Conservation (phyloP, 495 filamentous ascomycete genomes). For the Tuber brumale region DNA sequence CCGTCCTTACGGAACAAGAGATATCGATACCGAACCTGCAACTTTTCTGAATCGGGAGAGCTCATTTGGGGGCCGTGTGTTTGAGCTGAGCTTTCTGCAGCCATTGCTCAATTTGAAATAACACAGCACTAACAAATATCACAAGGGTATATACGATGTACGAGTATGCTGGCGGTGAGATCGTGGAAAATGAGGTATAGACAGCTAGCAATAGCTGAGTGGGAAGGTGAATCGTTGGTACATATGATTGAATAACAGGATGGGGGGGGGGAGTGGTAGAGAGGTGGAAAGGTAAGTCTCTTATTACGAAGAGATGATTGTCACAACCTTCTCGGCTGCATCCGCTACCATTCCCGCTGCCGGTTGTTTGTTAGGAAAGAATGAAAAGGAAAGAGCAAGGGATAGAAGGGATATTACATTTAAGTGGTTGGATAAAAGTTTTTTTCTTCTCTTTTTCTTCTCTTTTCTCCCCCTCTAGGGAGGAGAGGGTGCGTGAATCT, state of each 20-base stretch:
- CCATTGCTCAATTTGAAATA: conserved; percentile 6
- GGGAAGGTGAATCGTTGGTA: neutral
- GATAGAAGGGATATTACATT: conserved; percentile 9
- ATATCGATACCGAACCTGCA: conserved; percentile 16
- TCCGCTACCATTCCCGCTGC: conserved; percentile 2
- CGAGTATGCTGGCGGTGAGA: conserved; percentile 1
- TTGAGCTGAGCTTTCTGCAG: conserved; percentile 3
- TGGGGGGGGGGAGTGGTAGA: neutral
- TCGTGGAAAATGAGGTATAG: conserved; percentile 6
- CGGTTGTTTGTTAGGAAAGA: conserved; percentile 13
- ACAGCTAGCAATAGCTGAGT: conserved; percentile 9
- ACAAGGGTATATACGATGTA: conserved; percentile 4
- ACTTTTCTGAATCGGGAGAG: neutral
- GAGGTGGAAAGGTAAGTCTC: neutral
- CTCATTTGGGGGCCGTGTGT: conserved; percentile 4
- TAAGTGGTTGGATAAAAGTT: neutral
- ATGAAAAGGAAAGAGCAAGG: conserved; percentile 2
- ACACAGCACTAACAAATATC: neutral
- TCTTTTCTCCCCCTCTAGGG: neutral
- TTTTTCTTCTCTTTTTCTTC: neutral
- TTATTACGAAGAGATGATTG: conserved; percentile 5
- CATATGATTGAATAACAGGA: neutral
- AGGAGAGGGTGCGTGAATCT: neutral
- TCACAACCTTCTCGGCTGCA: conserved; percentile 1
- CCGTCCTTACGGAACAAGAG: conserved; percentile 24